Conservation (phyloP, 2,329 filamentous ascomycete genomes). For the Phialophora chinensis region DNA sequence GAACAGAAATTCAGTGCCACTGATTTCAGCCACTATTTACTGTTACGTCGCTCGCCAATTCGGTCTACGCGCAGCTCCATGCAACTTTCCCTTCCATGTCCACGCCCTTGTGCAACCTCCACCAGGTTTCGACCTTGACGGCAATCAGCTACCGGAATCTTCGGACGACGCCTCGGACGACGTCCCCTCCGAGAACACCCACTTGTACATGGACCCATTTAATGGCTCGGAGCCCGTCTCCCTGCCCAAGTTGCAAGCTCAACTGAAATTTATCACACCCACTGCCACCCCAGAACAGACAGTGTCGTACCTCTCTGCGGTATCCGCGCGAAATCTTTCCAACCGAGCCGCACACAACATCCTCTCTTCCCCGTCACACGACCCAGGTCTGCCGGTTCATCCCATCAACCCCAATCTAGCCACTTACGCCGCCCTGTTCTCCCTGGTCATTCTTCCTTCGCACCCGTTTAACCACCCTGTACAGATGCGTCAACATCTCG, state of each 20-base stretch:
- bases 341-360: conserved; percentile 82
- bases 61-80: conserved; percentile 77
- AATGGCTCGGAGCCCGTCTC: conserved; percentile 71
- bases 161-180: conserved; percentile 38
- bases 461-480: conserved; percentile 51
- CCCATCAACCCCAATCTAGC: conserved; percentile 64
- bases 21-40: conserved; percentile 87
- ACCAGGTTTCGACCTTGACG: conserved; percentile 65
- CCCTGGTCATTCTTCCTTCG: conserved; percentile 62
- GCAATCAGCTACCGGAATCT: conserved; percentile 41
- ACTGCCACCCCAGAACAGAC: conserved; percentile 42
- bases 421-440: conserved; percentile 77
- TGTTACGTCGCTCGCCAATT: conserved; percentile 77
- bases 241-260: conserved; percentile 62
- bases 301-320: conserved; percentile 66
- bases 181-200: conserved; percentile 30
- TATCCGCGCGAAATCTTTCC: conserved; percentile 70
- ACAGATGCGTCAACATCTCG: conserved; percentile 67
- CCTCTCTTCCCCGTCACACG: conserved; percentile 69
- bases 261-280: conserved; percentile 61
- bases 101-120: conserved; percentile 76
- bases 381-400: conserved; percentile 46
- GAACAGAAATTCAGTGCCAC: conserved; percentile 78
- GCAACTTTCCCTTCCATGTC: conserved; percentile 83
- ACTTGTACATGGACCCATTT: conserved; percentile 83